Evolutionary conservation across 2,329 filamentous ascomycete species (phyloP).

Genomic region (Colletotrichum tropicicola): DNA sequence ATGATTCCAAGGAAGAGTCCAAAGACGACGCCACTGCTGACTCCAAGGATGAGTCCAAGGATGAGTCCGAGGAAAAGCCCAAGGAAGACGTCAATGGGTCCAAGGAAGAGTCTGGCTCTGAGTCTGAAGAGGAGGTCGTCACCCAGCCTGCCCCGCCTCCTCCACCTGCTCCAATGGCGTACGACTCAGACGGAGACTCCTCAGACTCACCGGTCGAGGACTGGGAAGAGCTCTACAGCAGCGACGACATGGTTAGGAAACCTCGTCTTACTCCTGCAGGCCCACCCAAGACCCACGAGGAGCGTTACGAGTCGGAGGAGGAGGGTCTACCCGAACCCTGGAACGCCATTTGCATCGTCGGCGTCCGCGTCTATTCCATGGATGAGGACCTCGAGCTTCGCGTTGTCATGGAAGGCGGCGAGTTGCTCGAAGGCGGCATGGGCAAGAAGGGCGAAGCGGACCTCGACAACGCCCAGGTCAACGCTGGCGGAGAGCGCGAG

Average conservation of each 20-base stretch:
- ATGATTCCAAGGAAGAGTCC: conserved; percentile 23
- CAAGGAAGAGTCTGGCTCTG: conserved; percentile 21
- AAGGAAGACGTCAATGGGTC: conserved; percentile 19
- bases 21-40: no score
- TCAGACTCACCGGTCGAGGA: conserved; percentile 69
- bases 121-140: conserved; percentile 31
- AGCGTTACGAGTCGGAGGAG: conserved; percentile 61
- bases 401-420: conserved; percentile 64
- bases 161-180: background rate
- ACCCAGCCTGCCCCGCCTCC: conserved; percentile 25
- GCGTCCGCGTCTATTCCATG: conserved; percentile 69
- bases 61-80: conserved; percentile 25
- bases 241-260: conserved; percentile 65
- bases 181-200: conserved; percentile 60
- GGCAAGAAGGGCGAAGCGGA: conserved; percentile 64
- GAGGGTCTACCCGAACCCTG: conserved; percentile 66
- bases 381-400: conserved; percentile 63
- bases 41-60: conserved; percentile 25
- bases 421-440: conserved; percentile 64
- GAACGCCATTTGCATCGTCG: conserved; percentile 71
- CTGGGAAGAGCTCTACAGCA: conserved; percentile 67
- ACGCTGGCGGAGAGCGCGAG: conserved; percentile 58
- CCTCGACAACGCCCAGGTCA: conserved; percentile 65
- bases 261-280: conserved; percentile 51
- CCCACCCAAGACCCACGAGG: conserved; percentile 42